A percentile compares a stretch with the other conserved stretches of the same genome.
These are phyloP conservation scores for Penicillium sp. DNA, from an alignment of 2,329 filamentous ascomycete genomes.

Conservation along the genomic window DNA sequence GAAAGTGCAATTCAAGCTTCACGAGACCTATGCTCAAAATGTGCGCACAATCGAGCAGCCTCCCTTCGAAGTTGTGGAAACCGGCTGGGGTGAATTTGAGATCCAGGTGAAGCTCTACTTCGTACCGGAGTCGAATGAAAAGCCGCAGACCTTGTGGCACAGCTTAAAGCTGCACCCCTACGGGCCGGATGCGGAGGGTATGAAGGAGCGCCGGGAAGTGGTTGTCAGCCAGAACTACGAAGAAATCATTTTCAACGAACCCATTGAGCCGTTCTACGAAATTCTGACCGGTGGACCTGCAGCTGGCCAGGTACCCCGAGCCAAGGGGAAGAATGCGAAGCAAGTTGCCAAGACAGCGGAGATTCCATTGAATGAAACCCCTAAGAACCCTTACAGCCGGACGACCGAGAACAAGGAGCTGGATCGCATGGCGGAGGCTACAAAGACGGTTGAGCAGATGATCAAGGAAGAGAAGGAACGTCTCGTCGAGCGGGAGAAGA, in stretches of 20 bases:
- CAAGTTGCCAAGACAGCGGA: conserved; percentile 63
- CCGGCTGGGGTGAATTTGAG: conserved; percentile 97
- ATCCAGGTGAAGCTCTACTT: conserved; percentile 96
- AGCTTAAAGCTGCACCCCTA: conserved; percentile 89
- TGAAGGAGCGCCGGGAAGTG: conserved; percentile 61
- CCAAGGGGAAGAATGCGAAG: conserved; percentile 57
- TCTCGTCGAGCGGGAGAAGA: conserved; percentile 60
- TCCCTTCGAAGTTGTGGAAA: conserved; percentile 83
- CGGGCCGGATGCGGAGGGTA: conserved; percentile 70
- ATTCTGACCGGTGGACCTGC: conserved; percentile 69
- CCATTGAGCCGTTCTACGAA: conserved; percentile 87
- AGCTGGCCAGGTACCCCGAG: conserved; percentile 48
- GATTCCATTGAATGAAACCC: conserved; percentile 65
- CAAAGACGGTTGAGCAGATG: conserved; percentile 57
- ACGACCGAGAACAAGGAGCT: conserved; percentile 68
- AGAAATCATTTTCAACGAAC: conserved; percentile 96
- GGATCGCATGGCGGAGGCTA: conserved; percentile 61
- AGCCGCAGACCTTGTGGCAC: conserved; percentile 93
- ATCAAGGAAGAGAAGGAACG: conserved; percentile 64
- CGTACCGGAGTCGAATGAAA: conserved; percentile 80
- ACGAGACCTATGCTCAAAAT: conserved; percentile 92
- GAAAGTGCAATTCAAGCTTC: conserved; percentile 96
- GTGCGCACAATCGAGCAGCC: conserved; percentile 79
- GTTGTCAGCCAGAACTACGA: conserved; percentile 83
- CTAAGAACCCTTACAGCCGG: conserved; percentile 69